Evolutionary conservation across 768 basidiomycete species (phyloP).

Genomic region (Galerina marginata): DNA sequence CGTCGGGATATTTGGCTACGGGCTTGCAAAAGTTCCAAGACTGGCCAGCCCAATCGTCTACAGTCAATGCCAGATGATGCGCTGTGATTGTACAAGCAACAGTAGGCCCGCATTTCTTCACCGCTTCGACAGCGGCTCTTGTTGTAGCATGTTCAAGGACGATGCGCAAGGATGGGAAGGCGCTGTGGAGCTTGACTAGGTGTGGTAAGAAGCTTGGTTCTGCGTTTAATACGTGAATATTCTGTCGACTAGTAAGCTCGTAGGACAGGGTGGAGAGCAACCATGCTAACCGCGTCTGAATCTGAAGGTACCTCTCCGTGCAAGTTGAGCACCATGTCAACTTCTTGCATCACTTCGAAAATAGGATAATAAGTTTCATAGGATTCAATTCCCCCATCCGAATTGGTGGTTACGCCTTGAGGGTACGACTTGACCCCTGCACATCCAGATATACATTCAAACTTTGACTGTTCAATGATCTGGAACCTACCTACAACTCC

Average conservation of each 20-base stretch:
- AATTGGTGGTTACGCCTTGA: constrained; percentile 96
- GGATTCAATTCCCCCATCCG: constrained; percentile 94
- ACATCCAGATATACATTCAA: constrained; percentile 28
- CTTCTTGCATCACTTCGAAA: constrained; percentile 93
- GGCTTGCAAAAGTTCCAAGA: constrained; percentile 98
- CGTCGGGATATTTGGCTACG: constrained; percentile 94
- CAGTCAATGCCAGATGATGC: constrained; percentile 92
- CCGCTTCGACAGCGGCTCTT: constrained; percentile 85
- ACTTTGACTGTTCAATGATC: not conserved
- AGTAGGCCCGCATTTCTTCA: constrained; percentile 76
- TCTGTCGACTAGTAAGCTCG: constrained; percentile 45
- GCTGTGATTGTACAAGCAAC: constrained; percentile 98
- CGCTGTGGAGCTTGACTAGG: constrained; percentile 75
- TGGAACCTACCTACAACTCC: constrained; percentile 68
- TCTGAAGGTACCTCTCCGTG: constrained; percentile 98
- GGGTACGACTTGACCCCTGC: constrained; percentile 94
- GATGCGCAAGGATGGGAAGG: constrained; percentile 90
- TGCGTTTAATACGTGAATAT: constrained; percentile 92
- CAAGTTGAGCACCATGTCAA: constrained; percentile 92
- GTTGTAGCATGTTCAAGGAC: constrained; percentile 98
- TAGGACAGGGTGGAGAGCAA: not conserved
- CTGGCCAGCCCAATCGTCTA: constrained; percentile 97
- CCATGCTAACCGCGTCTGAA: constrained; percentile 50
- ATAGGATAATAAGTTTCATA: constrained; percentile 93
- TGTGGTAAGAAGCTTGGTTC: constrained; percentile 91